phyloP scores from a whole-genome alignment of 345 rosid species.

The Eucalyptus tenuipes region DNA sequence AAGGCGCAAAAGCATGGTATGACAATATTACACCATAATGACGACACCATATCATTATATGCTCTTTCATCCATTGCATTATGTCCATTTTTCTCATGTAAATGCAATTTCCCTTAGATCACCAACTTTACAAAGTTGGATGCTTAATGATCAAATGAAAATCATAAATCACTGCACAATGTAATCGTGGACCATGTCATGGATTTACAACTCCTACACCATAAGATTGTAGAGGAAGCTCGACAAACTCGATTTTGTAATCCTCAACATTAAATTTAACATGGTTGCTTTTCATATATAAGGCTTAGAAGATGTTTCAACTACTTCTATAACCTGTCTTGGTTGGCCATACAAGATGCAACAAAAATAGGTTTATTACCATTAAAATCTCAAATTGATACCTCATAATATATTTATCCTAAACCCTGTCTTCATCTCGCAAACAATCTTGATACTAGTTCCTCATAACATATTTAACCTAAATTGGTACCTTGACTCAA shows the following conservation, averaged over 20 bases:
- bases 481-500: no score
- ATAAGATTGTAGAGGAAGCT: background rate
- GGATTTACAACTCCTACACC: background rate
- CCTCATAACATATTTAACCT: no score
- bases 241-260: background rate
- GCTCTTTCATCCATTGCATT: background rate
- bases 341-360: background rate
- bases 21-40: fast-evolving
- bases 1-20: background rate
- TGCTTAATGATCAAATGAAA: no score
- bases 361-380: background rate
- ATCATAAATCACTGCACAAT: no score
- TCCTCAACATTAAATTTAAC: background rate
- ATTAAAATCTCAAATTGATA: background rate
- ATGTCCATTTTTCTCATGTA: background rate
- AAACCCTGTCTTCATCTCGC: no score
- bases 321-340: background rate
- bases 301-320: background rate
- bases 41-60: background rate
- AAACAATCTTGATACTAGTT: no score
- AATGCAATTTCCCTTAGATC: no score
- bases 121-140: background rate
- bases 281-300: background rate
- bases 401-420: no score
- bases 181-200: no score